Conservation (phyloP, 345 rosid genomes). For the Gossypium sturtianum region DNA sequence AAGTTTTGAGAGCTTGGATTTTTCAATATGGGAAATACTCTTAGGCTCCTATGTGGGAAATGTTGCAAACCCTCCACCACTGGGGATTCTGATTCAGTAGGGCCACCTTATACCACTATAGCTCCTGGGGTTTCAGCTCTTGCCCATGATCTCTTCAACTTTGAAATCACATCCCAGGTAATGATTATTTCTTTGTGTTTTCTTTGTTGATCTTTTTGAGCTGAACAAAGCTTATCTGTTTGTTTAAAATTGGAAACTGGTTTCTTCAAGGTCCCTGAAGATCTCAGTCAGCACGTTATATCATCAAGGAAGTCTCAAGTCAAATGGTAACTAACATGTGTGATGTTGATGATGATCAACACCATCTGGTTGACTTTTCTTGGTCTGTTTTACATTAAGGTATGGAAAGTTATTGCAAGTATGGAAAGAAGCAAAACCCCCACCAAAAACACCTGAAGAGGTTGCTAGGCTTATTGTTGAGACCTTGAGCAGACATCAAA, state of each 20-base stretch:
- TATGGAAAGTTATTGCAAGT: slow-evolving; percentile 72
- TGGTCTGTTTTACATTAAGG: slow-evolving; percentile 36
- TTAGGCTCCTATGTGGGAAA: slow-evolving; percentile 38
- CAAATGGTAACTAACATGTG: slow-evolving; percentile 53
- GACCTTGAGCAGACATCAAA: slow-evolving; percentile 55
- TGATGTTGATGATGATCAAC: neutral
- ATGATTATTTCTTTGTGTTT: neutral
- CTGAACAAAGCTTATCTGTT: neutral
- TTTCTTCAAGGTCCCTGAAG: slow-evolving; percentile 58
- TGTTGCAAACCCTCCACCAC: slow-evolving; percentile 40
- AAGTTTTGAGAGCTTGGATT: neutral
- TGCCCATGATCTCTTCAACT: slow-evolving; percentile 64
- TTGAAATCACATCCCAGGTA: slow-evolving; percentile 80
- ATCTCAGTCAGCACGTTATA: slow-evolving; percentile 53
- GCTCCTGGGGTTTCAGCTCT: slow-evolving; percentile 73
- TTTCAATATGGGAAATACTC: slow-evolving; percentile 53
- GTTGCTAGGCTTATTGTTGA: slow-evolving; percentile 58
- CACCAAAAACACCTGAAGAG: slow-evolving; percentile 61
- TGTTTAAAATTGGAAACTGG: neutral
- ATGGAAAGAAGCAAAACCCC: slow-evolving; percentile 74
- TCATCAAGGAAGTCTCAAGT: slow-evolving; percentile 90
- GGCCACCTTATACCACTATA: slow-evolving; percentile 47
- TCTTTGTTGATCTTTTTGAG: neutral
- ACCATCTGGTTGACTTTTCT: neutral
- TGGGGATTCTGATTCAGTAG: slow-evolving; percentile 33